These are phyloP conservation scores for Flaveria robusta DNA, from an alignment of 129 eudicot genomes.

Conservation along the genomic window DNA sequence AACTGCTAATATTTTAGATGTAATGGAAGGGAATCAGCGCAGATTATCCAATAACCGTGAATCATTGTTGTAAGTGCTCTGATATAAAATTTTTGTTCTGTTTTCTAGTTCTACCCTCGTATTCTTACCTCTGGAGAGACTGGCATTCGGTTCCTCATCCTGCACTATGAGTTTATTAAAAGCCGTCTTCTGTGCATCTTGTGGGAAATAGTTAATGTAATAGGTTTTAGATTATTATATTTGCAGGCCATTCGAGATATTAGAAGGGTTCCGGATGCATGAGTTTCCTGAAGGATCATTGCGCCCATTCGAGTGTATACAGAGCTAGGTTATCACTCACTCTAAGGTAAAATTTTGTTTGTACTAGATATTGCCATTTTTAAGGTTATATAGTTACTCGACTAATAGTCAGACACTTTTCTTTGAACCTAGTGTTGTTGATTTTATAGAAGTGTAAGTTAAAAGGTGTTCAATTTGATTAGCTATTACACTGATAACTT, in stretches of 20 bases:
- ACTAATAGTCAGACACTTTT: not conserved
- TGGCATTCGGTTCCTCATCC: not conserved
- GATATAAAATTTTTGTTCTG: not conserved
- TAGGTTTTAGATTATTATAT: constrained; percentile 21
- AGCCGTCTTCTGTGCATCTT: not conserved
- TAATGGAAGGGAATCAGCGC: constrained; percentile 84
- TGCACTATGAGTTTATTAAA: not conserved
- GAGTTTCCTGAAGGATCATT: constrained; percentile 86
- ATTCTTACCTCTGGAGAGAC: not conserved
- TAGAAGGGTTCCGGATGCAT: constrained; percentile 84
- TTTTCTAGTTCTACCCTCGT: not conserved
- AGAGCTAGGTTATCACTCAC: constrained; percentile 48
- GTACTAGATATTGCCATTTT: not conserved
- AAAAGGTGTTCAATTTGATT: not conserved
- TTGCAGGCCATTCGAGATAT: constrained; percentile 82
- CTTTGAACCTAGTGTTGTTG: not conserved
- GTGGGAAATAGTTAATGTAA: not conserved
- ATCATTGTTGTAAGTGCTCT: constrained; percentile 58
- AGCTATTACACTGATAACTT: not conserved
- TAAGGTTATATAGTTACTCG: not conserved
- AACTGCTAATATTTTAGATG: constrained; percentile 59
- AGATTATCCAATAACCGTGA: constrained; percentile 73
- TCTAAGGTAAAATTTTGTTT: constrained; percentile 28
- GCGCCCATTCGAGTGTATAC: constrained; percentile 93
- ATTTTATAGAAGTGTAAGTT: not conserved